These are phyloP conservation scores for Microdochium trichocladiopsis DNA, from an alignment of 2,329 filamentous ascomycete genomes.

Conservation along the genomic window DNA sequence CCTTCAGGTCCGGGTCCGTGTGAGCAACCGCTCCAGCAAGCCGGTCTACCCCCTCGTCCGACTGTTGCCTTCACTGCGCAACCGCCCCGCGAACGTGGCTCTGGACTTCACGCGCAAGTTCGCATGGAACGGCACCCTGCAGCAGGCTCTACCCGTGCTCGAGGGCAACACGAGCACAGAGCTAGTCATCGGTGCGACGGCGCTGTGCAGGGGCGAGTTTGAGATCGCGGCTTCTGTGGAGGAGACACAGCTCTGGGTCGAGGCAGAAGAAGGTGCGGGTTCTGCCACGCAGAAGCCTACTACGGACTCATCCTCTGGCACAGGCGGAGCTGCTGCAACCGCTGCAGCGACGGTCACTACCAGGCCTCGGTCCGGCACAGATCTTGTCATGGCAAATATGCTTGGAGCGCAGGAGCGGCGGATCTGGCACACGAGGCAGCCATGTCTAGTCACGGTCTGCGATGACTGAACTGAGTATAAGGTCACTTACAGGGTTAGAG, in stretches of 20 bases:
- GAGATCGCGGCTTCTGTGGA: constrained; percentile 77
- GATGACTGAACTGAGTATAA: constrained; percentile 21
- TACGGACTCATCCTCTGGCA: too few relatives aligned
- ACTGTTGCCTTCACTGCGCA: constrained; percentile 68
- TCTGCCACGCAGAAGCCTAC: too few relatives aligned
- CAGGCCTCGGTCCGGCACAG: constrained; percentile 39
- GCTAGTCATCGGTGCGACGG: constrained; percentile 62
- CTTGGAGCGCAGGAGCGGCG: constrained; percentile 53
- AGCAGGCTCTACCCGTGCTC: constrained; percentile 63
- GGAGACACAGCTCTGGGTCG: constrained; percentile 56
- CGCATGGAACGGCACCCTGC: constrained; percentile 77
- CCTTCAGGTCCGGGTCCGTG: constrained; percentile 58
- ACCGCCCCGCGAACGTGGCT: constrained; percentile 64
- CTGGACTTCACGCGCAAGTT: constrained; percentile 78
- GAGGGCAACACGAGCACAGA: constrained; percentile 50
- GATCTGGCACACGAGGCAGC: constrained; percentile 57
- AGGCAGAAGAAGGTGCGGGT: constrained; percentile 20
- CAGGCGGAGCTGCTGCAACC: too few relatives aligned
- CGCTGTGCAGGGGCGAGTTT: constrained; percentile 74
- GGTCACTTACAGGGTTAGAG: too few relatives aligned
- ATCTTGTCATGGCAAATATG: constrained; percentile 50
- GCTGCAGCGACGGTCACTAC: too few relatives aligned
- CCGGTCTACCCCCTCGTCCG: constrained; percentile 68
- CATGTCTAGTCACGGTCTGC: constrained; percentile 45
- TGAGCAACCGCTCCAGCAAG: constrained; percentile 66